These are phyloP conservation scores for Saccharomycopsis selenospora DNA, from an alignment of 805 yeast genomes.

Conservation along the genomic window DNA sequence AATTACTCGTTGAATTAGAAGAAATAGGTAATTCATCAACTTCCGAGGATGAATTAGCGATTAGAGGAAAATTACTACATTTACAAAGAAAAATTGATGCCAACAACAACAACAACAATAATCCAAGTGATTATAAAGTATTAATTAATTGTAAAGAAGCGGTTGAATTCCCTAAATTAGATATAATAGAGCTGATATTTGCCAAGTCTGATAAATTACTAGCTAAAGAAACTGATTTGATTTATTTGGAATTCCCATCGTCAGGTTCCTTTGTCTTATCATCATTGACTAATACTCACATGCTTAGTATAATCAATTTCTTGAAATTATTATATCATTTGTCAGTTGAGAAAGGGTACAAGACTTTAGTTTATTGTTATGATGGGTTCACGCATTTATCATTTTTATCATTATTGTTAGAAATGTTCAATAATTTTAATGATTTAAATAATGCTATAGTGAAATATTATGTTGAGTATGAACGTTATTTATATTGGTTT, in stretches of 20 bases:
- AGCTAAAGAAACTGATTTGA: conserved; percentile 14
- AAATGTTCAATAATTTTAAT: conserved; percentile 57
- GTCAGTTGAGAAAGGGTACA: conserved; percentile 28
- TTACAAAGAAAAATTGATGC: conserved; percentile 15
- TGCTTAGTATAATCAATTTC: conserved; percentile 57
- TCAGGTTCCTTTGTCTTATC: conserved; percentile 79
- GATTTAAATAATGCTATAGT: conserved; percentile 57
- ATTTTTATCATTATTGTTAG: conserved; percentile 57
- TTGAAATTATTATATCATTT: conserved; percentile 58
- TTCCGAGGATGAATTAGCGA: conserved; percentile 1
- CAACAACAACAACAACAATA: not conserved
- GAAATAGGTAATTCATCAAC: not conserved
- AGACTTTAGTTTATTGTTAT: conserved; percentile 61
- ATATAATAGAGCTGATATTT: conserved; percentile 13
- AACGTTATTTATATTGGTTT: conserved; percentile 82
- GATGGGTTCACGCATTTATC: conserved; percentile 94
- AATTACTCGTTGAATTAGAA: conserved; percentile 5
- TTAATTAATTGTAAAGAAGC: conserved; percentile 21
- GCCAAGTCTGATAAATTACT: conserved; percentile 11
- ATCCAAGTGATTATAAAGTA: conserved; percentile 13
- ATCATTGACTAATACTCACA: conserved; percentile 54
- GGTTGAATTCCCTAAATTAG: conserved; percentile 19
- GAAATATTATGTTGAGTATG: conserved; percentile 53
- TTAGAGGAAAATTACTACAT: conserved; percentile 12
- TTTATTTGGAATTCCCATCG: conserved; percentile 51